Evolutionary conservation across 2,329 filamentous ascomycete genomes (phyloP).

Genomic region (Hypoxylon sp.): DNA sequence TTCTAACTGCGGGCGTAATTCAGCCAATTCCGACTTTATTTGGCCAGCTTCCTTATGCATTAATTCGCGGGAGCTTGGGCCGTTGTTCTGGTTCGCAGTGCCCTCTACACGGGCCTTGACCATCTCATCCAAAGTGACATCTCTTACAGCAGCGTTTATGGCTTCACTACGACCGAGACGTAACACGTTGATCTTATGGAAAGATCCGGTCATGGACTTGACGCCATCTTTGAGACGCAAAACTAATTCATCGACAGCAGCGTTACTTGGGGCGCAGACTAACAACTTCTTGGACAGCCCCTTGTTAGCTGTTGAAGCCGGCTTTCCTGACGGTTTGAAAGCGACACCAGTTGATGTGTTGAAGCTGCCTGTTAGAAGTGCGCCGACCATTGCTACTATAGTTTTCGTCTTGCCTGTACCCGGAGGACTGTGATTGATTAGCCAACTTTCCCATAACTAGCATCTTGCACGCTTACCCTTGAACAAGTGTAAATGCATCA

Average conservation of each 20-base stretch:
- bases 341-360: slow-evolving; percentile 61
- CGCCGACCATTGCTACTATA: slow-evolving; percentile 95
- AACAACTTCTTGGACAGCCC: slow-evolving; percentile 83
- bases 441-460: slow-evolving; percentile 28
- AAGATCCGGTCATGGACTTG: slow-evolving; percentile 79
- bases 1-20: slow-evolving; percentile 80
- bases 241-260: slow-evolving; percentile 95
- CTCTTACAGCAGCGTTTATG: slow-evolving; percentile 89
- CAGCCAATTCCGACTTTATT: slow-evolving; percentile 81
- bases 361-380: slow-evolving; percentile 76
- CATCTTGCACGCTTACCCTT: slow-evolving; percentile 71
- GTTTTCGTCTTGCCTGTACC: slow-evolving; percentile 99
- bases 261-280: slow-evolving; percentile 98
- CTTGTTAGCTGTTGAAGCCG: slow-evolving; percentile 55
- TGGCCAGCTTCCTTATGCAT: slow-evolving; percentile 75
- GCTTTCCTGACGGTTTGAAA: slow-evolving; percentile 59
- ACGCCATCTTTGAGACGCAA: slow-evolving; percentile 91
- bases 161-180: slow-evolving; percentile 92
- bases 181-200: slow-evolving; percentile 85
- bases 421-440: slow-evolving; percentile 75
- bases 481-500: slow-evolving; percentile 95
- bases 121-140: slow-evolving; percentile 93
- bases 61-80: slow-evolving; percentile 69
- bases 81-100: slow-evolving; percentile 71
- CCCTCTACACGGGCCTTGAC: slow-evolving; percentile 80